Base-by-base conservation (phyloP, 1,284 basidiomycete species). In the Ustilago cynodontis region DNA sequence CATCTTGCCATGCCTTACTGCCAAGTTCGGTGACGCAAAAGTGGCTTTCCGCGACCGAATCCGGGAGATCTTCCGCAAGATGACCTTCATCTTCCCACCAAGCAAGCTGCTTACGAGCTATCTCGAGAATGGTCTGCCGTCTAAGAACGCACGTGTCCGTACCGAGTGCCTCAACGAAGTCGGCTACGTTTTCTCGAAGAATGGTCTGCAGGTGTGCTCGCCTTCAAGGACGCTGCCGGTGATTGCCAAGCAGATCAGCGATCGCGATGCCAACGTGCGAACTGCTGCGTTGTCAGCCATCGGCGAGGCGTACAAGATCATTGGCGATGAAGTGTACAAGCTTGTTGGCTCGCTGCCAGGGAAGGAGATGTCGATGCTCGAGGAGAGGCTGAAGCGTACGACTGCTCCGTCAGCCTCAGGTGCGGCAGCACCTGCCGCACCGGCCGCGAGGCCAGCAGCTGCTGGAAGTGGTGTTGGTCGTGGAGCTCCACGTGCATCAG, bases 341-440 rank as follows among this genome's bases (percentile, higher is more conserved):
- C 87, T 92, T 13, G 92, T 95, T 39, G 94, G 94, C 2, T 83
- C 89, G 4, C 87, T 97, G 43, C 90, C 92, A 35, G 88, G 92
- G 1, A 96, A 95, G 85, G 94, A 96, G 81, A 93, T 93, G 85
- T 93, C 93, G 16, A 93, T 96, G 82, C 89, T 97, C 29, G 94
- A 96, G 85, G 95, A 96, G 84, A 90, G 94, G 18, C 87, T 97
- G 22, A 92, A 94, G 73, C 91, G 94, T 45, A 91, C 94, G 9
- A 88, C 91, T 22, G 75, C 64, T 13, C 72, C 80, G 3, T 60
- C 70, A 10, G 45, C 57, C n/a, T 56, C 59, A 14, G 16, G 28
- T 26, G 33, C 52, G 20, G 9, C 13, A 3, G 47, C 24, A 18
- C 13, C 50, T 3, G 45, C 7, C 22, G 58, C 58, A 10, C 9